These are phyloP conservation scores for Kodamaea leandrae DNA, from an alignment of 805 yeast species.

Conservation along the genomic window DNA sequence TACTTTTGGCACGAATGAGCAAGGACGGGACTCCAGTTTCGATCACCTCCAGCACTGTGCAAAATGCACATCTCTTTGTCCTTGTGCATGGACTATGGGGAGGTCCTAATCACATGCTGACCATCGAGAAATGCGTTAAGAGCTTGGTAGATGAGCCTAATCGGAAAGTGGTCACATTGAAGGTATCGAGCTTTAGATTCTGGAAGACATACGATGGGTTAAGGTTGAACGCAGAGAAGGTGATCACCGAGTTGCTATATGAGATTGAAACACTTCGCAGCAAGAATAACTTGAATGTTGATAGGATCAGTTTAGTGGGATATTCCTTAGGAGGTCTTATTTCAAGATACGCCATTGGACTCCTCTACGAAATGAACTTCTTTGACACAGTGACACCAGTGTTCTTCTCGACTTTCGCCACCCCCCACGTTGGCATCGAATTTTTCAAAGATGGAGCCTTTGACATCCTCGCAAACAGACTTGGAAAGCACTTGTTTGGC, in stretches of 20 bases:
- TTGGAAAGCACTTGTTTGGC: constrained; percentile 38
- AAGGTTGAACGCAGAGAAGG: constrained; percentile 32
- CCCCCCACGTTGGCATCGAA: constrained; percentile 44
- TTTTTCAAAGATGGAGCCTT: constrained; percentile 33
- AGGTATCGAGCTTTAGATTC: constrained; percentile 40
- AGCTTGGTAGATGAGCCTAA: constrained; percentile 22
- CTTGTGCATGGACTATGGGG: constrained; percentile 46
- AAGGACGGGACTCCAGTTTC: too few species aligned
- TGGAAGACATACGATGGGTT: constrained; percentile 47
- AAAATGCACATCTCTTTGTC: constrained; percentile 37
- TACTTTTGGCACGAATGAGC: neutral
- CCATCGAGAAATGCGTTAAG: constrained; percentile 32
- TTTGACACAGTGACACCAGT: constrained; percentile 37
- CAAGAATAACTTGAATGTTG: constrained; percentile 26
- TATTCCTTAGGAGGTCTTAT: constrained; percentile 45
- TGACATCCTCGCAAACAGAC: constrained; percentile 29
- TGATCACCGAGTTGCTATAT: constrained; percentile 36
- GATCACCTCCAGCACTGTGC: neutral
- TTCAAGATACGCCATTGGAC: constrained; percentile 39
- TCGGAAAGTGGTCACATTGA: constrained; percentile 32
- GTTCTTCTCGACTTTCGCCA: constrained; percentile 41
- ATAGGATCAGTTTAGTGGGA: constrained; percentile 39
- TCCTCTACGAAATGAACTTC: constrained; percentile 31
- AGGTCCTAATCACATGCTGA: constrained; percentile 39
- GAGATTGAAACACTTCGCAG: constrained; percentile 39